phyloP scores from a whole-genome alignment of 2,329 filamentous ascomycete genomes.

The Pseudophaeomoniella oleicola region DNA sequence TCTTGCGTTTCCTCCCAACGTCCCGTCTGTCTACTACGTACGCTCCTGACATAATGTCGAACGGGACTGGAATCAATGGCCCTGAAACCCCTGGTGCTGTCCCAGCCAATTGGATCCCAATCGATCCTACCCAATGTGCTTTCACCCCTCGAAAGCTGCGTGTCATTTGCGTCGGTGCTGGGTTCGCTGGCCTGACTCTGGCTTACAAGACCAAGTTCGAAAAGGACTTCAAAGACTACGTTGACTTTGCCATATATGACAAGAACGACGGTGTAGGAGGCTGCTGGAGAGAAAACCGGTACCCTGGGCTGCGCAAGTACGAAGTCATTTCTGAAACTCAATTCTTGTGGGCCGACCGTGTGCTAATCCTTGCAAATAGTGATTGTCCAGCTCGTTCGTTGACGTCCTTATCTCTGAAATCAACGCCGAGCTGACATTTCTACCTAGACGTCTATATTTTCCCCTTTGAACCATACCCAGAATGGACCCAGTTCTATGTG shows the following conservation, averaged over 20 bases:
- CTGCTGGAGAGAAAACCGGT: slow-evolving; percentile 26
- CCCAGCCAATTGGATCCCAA: not conserved
- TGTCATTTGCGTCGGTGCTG: slow-evolving; percentile 15
- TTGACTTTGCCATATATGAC: slow-evolving; percentile 28
- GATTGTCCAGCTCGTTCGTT: no score
- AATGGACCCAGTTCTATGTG: slow-evolving; percentile 27
- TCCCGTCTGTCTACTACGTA: no score
- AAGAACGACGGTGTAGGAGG: slow-evolving; percentile 24
- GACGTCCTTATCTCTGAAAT: no score
- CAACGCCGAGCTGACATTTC: no score
- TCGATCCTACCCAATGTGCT: not conserved
- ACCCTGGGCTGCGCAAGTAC: slow-evolving; percentile 27
- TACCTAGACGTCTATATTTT: no score
- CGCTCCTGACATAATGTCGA: no score
- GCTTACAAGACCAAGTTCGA: slow-evolving; percentile 26
- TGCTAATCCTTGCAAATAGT: no score
- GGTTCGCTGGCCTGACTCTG: slow-evolving; percentile 20
- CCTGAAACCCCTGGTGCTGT: no score
- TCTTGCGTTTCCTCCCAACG: no score
- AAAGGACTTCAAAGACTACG: slow-evolving; percentile 17
- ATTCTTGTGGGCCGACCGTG: slow-evolving; percentile 12
- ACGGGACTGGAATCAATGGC: no score
- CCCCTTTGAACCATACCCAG: slow-evolving; percentile 27
- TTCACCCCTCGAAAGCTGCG: slow-evolving; percentile 9
- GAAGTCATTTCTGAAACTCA: not conserved